Percentiles rank a stretch among this genome's conserved stretches.
These are phyloP conservation scores for Ocimum tenuiflorum DNA, from an alignment of 257 asterid genomes.

Conservation along the genomic window DNA sequence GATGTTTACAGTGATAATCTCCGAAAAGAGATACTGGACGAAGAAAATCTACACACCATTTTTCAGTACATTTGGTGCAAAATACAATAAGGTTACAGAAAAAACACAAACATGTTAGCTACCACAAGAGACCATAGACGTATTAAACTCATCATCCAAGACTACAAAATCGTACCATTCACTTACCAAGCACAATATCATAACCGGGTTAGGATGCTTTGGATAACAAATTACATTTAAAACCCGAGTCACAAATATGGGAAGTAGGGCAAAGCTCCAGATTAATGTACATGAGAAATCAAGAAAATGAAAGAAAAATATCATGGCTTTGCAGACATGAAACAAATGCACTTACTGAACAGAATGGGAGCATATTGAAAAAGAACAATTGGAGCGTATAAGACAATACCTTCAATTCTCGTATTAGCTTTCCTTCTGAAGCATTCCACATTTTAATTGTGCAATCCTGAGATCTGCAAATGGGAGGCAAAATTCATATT, in stretches of 20 bases:
- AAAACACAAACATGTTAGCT: conserved; percentile 7
- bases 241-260: neutral
- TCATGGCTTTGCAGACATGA: neutral
- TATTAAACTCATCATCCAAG: neutral
- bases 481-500: conserved; percentile 10
- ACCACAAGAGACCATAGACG: neutral
- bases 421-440: conserved; percentile 77
- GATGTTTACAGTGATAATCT: neutral
- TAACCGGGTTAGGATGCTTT: neutral
- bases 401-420: conserved; percentile 70
- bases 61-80: neutral
- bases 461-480: conserved; percentile 86
- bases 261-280: neutral
- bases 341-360: conserved; percentile 1
- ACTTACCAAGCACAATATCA: neutral
- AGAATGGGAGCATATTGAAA: neutral
- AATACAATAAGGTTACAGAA: neutral
- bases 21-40: neutral
- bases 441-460: conserved; percentile 95
- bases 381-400: neutral
- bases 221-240: neutral
- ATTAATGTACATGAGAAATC: neutral
- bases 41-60: neutral
- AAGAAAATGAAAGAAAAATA: neutral
- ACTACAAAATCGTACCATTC: neutral